Base-by-base conservation (phyloP, 202 grass and related monocot genomes). In the Schoenoplectus triqueter region DNA sequence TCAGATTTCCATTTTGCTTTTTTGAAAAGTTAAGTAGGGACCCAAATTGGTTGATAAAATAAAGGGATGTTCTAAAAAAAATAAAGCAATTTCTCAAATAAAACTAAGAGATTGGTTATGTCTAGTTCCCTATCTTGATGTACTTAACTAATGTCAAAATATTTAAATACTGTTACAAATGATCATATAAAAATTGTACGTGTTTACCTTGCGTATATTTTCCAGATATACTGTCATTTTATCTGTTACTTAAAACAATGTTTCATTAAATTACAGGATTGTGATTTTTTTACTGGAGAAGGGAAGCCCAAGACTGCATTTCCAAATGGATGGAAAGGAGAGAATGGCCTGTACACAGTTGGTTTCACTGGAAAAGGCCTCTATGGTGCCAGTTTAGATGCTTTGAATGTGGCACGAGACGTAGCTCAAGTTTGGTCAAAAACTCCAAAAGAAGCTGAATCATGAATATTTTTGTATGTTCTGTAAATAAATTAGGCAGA, bases 351-450 rank as follows among this genome's bases (percentile, higher is more conserved):
- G 41, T 98, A 98, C 86, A 78, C 90, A 77, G 88, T 91, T 49
- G 96, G 96, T 17, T 98, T 98, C 93, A 94, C 96, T 63, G 90
- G 93, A 68, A 84, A 52, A 75, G 96, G 96, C 39, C 88, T 98
- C 54, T 88, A 89, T 56, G 96, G 96, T 82, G 85, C 88, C 60
- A 88, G 92, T 47, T 71, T 80, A 4, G 96, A 98, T 84, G 93
- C 93, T 20, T 81, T 92, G 85, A 86, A 81, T 65, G 88, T 88
- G 17, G 93, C 91, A 75, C 70, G 87, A 83, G 96, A 98, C 86
- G 92, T 98, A 85, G 91, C 85, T 89, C 90, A 49, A 83, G 81
- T 73, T 15, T 95, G 91, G 73, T 82, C 45, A 66, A 81, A 81
- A 65, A 20, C 10, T 19, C 10, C 41, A 65, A 47, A 64, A 14